Evolutionary conservation across 2,329 filamentous ascomycete species (phyloP).

Genomic region (Aureobasidium subglaciale): DNA sequence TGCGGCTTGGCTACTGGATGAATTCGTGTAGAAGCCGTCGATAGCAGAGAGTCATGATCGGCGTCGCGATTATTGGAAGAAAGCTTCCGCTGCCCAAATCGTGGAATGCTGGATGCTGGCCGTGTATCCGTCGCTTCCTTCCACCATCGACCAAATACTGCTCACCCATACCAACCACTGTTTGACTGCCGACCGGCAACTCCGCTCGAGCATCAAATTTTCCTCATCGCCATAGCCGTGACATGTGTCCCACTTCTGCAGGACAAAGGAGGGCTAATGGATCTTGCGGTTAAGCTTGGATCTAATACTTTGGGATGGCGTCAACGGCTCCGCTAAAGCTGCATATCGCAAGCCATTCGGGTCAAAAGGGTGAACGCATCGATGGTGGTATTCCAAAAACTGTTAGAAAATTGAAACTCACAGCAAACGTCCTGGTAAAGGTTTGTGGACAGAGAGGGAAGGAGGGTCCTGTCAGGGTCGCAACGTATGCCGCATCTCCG

Average conservation of each 20-base stretch:
- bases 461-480: background rate
- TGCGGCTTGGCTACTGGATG: background rate
- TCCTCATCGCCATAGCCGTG: background rate
- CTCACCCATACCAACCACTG: conserved; percentile 19
- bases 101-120: conserved; percentile 19
- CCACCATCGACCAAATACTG: conserved; percentile 6
- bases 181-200: background rate
- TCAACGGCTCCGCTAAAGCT: conserved; percentile 8
- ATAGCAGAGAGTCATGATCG: conserved; percentile 13
- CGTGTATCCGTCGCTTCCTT: conserved; percentile 22
- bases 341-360: background rate
- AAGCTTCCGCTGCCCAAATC: background rate
- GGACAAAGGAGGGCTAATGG: background rate
- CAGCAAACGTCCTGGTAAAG: conserved; percentile 1
- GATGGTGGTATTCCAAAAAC: background rate
- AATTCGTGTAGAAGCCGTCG: background rate
- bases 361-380: conserved; percentile 6
- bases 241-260: background rate
- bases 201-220: background rate
- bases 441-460: background rate
- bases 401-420: background rate
- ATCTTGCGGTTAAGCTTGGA: conserved; percentile 4
- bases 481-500: background rate
- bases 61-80: background rate
- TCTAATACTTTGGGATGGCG: conserved; percentile 3